These are phyloP conservation scores for Helotiales sp. DNA, from an alignment of 2,329 filamentous ascomycete genomes.

Conservation along the genomic window DNA sequence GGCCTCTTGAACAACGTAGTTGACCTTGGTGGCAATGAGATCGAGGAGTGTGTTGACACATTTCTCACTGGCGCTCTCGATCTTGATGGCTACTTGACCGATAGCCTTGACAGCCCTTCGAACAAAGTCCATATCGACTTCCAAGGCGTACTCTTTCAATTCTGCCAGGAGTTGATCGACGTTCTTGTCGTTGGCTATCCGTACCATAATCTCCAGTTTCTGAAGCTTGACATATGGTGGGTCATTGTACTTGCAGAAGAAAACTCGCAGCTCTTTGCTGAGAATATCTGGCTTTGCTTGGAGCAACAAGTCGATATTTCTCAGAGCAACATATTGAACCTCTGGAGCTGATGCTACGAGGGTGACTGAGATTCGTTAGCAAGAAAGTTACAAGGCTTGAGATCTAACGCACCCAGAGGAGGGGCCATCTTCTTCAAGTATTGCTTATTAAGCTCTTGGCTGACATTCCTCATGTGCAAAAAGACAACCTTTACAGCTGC, in stretches of 20 bases:
- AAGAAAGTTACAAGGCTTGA: not conserved
- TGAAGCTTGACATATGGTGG: slow-evolving; percentile 96
- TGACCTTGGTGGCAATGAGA: slow-evolving; percentile 95
- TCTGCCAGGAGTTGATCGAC: slow-evolving; percentile 94
- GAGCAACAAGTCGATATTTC: slow-evolving; percentile 94
- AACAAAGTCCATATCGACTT: slow-evolving; percentile 99
- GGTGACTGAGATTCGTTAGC: slow-evolving; percentile 67
- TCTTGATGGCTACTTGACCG: slow-evolving; percentile 98
- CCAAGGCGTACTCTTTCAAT: slow-evolving; percentile 94
- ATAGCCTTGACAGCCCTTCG: slow-evolving; percentile 93
- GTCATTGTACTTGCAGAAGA: slow-evolving; percentile 99
- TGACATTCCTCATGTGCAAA: slow-evolving; percentile 88
- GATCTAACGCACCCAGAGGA: slow-evolving; percentile 72
- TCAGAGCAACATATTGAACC: slow-evolving; percentile 94
- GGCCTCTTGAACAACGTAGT: slow-evolving; percentile 98
- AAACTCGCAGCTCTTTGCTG: slow-evolving; percentile 95
- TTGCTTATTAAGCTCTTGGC: slow-evolving; percentile 75
- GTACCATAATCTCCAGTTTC: slow-evolving; percentile 98
- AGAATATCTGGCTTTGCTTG: slow-evolving; percentile 97
- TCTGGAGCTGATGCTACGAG: slow-evolving; percentile 94
- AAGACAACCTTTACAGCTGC: slow-evolving; percentile 99
- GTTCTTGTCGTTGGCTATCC: slow-evolving; percentile 97
- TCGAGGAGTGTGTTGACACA: slow-evolving; percentile 94
- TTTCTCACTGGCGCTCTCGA: slow-evolving; percentile 91
- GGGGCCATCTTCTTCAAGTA: slow-evolving; percentile 99